phyloP scores from a whole-genome alignment of 2,329 filamentous ascomycete species.

The Aspergillus pseudotamarii region DNA sequence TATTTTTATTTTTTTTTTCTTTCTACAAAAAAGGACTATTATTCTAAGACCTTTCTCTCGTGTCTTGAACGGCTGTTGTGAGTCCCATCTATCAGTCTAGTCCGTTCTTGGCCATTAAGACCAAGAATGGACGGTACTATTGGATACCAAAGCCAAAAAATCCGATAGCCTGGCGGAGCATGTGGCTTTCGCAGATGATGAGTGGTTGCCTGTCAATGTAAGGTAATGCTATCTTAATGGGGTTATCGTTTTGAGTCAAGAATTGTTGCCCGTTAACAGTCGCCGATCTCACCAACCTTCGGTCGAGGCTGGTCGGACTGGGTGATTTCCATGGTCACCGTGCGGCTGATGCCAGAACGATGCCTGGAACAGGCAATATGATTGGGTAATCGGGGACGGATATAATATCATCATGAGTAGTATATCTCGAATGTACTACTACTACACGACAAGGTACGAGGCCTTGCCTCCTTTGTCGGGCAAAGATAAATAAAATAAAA shows the following conservation, averaged over 20 bases:
- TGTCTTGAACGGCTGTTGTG: not conserved
- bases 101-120: not conserved
- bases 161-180: conserved; percentile 12
- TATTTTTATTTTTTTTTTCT: too few species aligned
- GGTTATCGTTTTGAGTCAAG: not conserved
- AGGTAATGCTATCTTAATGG: conserved; percentile 2
- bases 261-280: conserved; percentile 7
- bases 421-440: too few species aligned
- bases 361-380: not conserved
- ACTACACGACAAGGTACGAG: not conserved
- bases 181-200: conserved; percentile 9
- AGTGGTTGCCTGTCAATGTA: conserved; percentile 13
- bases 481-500: not conserved
- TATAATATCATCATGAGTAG: not conserved
- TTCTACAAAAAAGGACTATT: not conserved
- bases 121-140: conserved; percentile 8
- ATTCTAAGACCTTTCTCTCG: not conserved
- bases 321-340: not conserved
- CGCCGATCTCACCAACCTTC: not conserved
- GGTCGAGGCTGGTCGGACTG: conserved; percentile 1
- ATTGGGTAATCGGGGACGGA: not conserved
- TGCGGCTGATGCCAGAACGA: conserved; percentile 2
- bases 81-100: not conserved
- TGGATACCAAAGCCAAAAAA: conserved; percentile 7
- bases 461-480: not conserved